phyloP scores from a whole-genome alignment of 495 filamentous ascomycete species.

The Aspergillus mulundensis region DNA sequence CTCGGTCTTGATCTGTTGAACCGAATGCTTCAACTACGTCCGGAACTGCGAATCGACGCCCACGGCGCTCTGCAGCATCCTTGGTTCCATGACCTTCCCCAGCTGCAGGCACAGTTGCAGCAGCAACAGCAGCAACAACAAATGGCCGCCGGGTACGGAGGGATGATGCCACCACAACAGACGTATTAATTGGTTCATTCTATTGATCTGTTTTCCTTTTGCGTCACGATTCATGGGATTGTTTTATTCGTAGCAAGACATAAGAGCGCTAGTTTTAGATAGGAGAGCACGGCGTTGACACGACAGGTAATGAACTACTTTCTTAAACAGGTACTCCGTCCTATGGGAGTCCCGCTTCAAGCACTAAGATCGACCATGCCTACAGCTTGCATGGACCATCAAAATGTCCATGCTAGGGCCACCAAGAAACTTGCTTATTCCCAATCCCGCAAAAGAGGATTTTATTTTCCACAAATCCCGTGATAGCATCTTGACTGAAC shows the following conservation, averaged over 20 bases:
- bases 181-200: slow-evolving; percentile 27
- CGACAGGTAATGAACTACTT: slow-evolving; percentile 11
- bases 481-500: neutral
- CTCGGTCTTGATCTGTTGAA: slow-evolving; percentile 80
- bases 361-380: neutral
- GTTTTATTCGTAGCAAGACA: slow-evolving; percentile 18
- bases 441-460: neutral
- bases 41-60: slow-evolving; percentile 86
- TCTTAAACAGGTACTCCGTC: too few relatives aligned
- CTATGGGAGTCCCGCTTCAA: neutral
- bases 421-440: neutral
- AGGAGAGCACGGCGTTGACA: slow-evolving; percentile 37
- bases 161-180: slow-evolving; percentile 38
- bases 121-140: slow-evolving; percentile 43
- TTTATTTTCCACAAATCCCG: neutral
- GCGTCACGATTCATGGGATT: neutral
- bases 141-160: slow-evolving; percentile 40
- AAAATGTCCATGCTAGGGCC: slow-evolving; percentile 2
- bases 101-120: slow-evolving; percentile 49
- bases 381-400: slow-evolving; percentile 10
- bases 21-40: slow-evolving; percentile 87
- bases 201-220: slow-evolving; percentile 15
- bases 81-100: slow-evolving; percentile 75
- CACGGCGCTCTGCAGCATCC: slow-evolving; percentile 78
- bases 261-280: slow-evolving; percentile 32